Conservation (phyloP, 2,329 filamentous ascomycete genomes). For the Diaporthe vaccinii region DNA sequence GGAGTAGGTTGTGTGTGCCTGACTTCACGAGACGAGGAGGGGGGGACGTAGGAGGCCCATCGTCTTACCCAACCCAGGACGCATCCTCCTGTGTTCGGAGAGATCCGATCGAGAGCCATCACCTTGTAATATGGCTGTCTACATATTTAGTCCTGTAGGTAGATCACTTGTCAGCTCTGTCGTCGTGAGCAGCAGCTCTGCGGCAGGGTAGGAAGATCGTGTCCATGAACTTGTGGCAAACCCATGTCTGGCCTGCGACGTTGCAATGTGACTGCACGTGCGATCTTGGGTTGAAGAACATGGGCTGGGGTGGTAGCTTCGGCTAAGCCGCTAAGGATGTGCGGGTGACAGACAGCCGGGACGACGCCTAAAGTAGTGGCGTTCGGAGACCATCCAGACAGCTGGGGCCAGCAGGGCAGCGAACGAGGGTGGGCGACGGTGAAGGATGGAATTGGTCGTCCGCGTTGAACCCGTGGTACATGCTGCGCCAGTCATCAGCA, state of each 20-base stretch:
- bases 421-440: background rate
- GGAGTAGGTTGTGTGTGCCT: background rate
- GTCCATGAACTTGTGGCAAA: background rate
- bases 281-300: background rate
- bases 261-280: slow-evolving; percentile 24
- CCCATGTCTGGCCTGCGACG: slow-evolving; percentile 3
- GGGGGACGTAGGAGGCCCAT: background rate
- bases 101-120: slow-evolving; percentile 23
- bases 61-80: background rate
- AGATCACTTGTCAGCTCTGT: background rate
- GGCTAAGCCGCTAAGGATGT: slow-evolving; percentile 23
- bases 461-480: background rate
- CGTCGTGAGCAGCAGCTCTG: background rate
- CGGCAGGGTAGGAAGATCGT: background rate
- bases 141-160: background rate
- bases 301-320: slow-evolving; percentile 16
- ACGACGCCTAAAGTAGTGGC: slow-evolving; percentile 1
- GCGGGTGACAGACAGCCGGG: slow-evolving; percentile 35
- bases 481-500: background rate
- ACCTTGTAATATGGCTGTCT: background rate
- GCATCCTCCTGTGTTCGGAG: background rate
- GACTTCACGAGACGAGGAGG: background rate
- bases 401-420: slow-evolving; percentile 28
- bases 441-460: background rate
- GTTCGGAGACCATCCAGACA: slow-evolving; percentile 11